phyloP scores from a whole-genome alignment of 495 filamentous ascomycete species.

The Lentithecium fluviatile region DNA sequence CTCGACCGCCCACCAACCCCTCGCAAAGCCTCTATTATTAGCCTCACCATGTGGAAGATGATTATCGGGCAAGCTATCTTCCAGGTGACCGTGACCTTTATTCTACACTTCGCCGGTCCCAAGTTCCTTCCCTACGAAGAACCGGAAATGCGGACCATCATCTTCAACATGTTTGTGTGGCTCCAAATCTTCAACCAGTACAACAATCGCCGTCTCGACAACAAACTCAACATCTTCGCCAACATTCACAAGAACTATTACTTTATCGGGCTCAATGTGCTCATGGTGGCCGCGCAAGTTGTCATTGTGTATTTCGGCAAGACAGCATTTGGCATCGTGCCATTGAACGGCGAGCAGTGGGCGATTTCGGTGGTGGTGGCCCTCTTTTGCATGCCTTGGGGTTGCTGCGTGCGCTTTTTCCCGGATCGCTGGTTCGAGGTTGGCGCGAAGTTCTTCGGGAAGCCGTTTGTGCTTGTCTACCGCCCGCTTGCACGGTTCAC shows the following conservation, averaged over 20 bases:
- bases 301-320: slow-evolving; percentile 78
- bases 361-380: slow-evolving; percentile 71
- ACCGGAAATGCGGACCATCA: slow-evolving; percentile 64
- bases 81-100: slow-evolving; percentile 73
- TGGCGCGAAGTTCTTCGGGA: slow-evolving; percentile 47
- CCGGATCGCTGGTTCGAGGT: slow-evolving; percentile 49
- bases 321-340: slow-evolving; percentile 69
- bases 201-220: slow-evolving; percentile 88
- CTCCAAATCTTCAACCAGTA: slow-evolving; percentile 97
- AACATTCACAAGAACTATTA: slow-evolving; percentile 74
- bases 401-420: slow-evolving; percentile 66
- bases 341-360: slow-evolving; percentile 69
- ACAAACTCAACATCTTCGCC: slow-evolving; percentile 86
- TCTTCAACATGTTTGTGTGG: slow-evolving; percentile 96
- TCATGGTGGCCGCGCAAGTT: slow-evolving; percentile 78
- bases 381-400: slow-evolving; percentile 69
- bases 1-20: slow-evolving; percentile 79
- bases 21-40: slow-evolving; percentile 74
- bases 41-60: slow-evolving; percentile 94
- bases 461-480: slow-evolving; percentile 25
- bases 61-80: slow-evolving; percentile 83
- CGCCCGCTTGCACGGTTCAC: slow-evolving; percentile 3
- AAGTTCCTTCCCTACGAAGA: slow-evolving; percentile 57
- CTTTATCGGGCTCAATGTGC: slow-evolving; percentile 75
- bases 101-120: slow-evolving; percentile 71